Evolutionary conservation across 208 protist species (phyloP), one percentile per base, ranked within the genome.

Genomic region (Trypanosoma melophagium): DNA sequence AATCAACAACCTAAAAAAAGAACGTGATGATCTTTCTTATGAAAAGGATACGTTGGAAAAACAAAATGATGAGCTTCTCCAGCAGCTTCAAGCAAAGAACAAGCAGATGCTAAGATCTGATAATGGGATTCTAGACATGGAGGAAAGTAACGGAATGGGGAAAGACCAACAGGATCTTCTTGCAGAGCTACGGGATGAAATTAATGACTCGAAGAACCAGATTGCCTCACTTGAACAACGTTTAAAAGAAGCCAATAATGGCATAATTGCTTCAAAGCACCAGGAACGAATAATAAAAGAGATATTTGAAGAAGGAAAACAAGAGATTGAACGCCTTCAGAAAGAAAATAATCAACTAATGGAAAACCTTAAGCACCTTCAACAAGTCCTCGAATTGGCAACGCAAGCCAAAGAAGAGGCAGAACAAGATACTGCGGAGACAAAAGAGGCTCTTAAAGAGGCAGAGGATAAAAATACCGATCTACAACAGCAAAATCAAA

Each of bases 31-130:
- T 44, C 2, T 12, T 8, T 25, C 8, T 5, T 22, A 13, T 17
- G 60, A 56, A 71, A 7, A 28, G 12, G 57, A 66, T 57, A 10
- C 60, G 16, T 19, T 77, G 2, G 14, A 28, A 35, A n/a, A 49
- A 21, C 71, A 74, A 42, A 70, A 74, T 31, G 63, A 19, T 12
- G 25, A 41, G 0, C 72, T 84, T 24, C 51, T 50, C 7, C 28
- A 31, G 12, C 56, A 72, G 13, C 49, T 83, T 59, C 35, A 70
- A 41, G 2, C 8, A 17, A 51, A 65, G 31, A 57, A 70, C 2
- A 53, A 65, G 3, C 78, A 83, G 31, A 76, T 88, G 64, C 31
- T 88, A 50, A 42, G 60, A 16, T 79, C 71, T 7, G 75, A 78
- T 19, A 69, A 45, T 40, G 77, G 76, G 8, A 63, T 87, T 13